These are phyloP conservation scores for Starmerella cellae DNA, from an alignment of 805 yeast species.

Conservation along the genomic window DNA sequence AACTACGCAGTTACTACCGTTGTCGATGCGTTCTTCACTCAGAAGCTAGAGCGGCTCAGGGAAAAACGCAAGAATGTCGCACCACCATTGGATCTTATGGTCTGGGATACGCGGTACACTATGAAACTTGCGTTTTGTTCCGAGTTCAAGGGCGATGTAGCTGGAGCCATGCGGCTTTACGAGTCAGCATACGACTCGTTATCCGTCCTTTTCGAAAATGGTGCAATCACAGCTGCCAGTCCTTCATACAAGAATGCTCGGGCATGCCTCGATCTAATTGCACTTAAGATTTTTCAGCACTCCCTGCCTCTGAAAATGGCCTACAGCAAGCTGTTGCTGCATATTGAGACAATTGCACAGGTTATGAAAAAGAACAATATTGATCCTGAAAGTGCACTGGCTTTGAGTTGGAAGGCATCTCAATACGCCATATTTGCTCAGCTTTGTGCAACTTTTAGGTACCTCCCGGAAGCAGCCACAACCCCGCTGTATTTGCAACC, in stretches of 20 bases:
- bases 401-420: slow-evolving; percentile 42
- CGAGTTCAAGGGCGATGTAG: slow-evolving; percentile 37
- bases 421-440: slow-evolving; percentile 56
- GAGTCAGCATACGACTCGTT: slow-evolving; percentile 44
- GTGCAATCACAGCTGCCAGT: slow-evolving; percentile 9
- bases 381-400: slow-evolving; percentile 16
- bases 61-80: slow-evolving; percentile 17
- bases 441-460: slow-evolving; percentile 5
- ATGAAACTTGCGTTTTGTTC: slow-evolving; percentile 39
- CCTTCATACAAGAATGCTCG: slow-evolving; percentile 14
- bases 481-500: slow-evolving; percentile 5
- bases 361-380: slow-evolving; percentile 22
- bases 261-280: slow-evolving; percentile 42
- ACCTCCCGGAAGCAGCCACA: neutral
- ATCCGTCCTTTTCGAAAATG: slow-evolving; percentile 29
- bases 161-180: slow-evolving; percentile 37
- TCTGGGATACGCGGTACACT: slow-evolving; percentile 41
- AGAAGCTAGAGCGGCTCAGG: slow-evolving; percentile 15
- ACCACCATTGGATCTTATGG: slow-evolving; percentile 21
- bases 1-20: slow-evolving; percentile 32
- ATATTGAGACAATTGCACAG: slow-evolving; percentile 39
- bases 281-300: slow-evolving; percentile 49
- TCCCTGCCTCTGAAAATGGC: slow-evolving; percentile 41
- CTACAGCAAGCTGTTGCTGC: slow-evolving; percentile 50
- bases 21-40: slow-evolving; percentile 33